Evolutionary conservation across 768 basidiomycete genomes (phyloP), one percentile per base, ranked within the genome.

Genomic region (Amanita fuliginea): DNA sequence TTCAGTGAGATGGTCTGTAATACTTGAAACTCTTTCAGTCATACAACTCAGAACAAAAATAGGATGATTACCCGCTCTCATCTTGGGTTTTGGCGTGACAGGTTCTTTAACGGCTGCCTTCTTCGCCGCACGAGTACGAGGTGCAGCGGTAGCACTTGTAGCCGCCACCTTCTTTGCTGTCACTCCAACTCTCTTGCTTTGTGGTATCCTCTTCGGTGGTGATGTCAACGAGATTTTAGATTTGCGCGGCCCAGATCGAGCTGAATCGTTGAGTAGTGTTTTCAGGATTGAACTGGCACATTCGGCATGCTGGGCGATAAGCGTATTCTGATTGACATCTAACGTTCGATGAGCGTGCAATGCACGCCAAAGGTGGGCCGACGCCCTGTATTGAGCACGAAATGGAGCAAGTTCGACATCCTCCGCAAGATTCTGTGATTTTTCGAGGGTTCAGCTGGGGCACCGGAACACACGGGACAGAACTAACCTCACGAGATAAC

Each of bases 281-380:
- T 65, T 70, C 35, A 86, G 69, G 24, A 77, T 60, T 30, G 54
- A 61, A 54, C 74, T 79, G 0, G 79, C 83, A 11, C 73, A 64
- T 9, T 75, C 77, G 1, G 76, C 67, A 42, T 80, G 77, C n/a
- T 64, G 57, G 6, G 73, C 63, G 36, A 87, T 70, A 1, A 71
- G 57, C 0, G 62, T 49, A 48, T 65, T 69, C 58, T 77, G 73
- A 19, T 74, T 63, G 0, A 63, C 52, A 48, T 75, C 69, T 7
- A 61, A 65, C 4, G 65, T 68, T 11, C 78, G 75, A 62, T 92
- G 87, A 16, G 78, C 73, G 57, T 86, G 81, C 16, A 93, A 65
- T 0, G 82, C 79, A 40, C 78, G 65, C 80, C 83, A 86, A 21
- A 93, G 68, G 56, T 85, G 77, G 0, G 73, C 67, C 1, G 72